Conservation (phyloP, 805 yeast species). For the Pichia sporocuriosa region DNA sequence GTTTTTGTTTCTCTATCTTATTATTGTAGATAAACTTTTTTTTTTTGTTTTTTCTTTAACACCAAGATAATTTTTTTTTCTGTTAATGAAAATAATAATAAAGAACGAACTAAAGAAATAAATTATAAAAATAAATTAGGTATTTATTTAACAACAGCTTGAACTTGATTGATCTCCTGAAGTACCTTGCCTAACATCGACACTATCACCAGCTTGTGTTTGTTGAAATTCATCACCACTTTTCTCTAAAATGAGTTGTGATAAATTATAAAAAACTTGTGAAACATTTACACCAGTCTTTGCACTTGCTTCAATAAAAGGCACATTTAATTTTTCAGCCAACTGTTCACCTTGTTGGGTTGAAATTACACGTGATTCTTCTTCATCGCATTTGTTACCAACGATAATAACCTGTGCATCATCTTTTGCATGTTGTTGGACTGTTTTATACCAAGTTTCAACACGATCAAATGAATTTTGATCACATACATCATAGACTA, state of each 20-base stretch:
- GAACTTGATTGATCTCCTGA: slow-evolving; percentile 14
- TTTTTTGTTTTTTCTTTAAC: background rate
- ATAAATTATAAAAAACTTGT: slow-evolving; percentile 83
- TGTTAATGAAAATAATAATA: no score
- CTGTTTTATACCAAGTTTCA: slow-evolving; percentile 92
- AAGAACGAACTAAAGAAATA: background rate
- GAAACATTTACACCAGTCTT: slow-evolving; percentile 90
- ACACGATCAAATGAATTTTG: slow-evolving; percentile 90
- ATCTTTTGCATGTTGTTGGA: slow-evolving; percentile 92
- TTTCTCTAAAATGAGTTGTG: slow-evolving; percentile 78
- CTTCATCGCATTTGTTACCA: slow-evolving; percentile 94
- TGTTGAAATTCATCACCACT: slow-evolving; percentile 39
- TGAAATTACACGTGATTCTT: slow-evolving; percentile 77
- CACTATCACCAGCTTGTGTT: slow-evolving; percentile 17
- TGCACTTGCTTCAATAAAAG: slow-evolving; percentile 94
- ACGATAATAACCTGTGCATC: slow-evolving; percentile 92
- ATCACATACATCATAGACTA: slow-evolving; percentile 80
- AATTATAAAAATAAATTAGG: no score
- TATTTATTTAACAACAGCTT: slow-evolving; percentile 23
- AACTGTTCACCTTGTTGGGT: slow-evolving; percentile 85
- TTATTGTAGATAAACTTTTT: background rate
- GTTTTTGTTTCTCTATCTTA: background rate
- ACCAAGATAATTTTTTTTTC: no score
- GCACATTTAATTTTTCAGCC: slow-evolving; percentile 80
- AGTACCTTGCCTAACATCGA: slow-evolving; percentile 23